Base-by-base conservation (phyloP, 23 red algal species). In the Rhodosorus marinus region DNA sequence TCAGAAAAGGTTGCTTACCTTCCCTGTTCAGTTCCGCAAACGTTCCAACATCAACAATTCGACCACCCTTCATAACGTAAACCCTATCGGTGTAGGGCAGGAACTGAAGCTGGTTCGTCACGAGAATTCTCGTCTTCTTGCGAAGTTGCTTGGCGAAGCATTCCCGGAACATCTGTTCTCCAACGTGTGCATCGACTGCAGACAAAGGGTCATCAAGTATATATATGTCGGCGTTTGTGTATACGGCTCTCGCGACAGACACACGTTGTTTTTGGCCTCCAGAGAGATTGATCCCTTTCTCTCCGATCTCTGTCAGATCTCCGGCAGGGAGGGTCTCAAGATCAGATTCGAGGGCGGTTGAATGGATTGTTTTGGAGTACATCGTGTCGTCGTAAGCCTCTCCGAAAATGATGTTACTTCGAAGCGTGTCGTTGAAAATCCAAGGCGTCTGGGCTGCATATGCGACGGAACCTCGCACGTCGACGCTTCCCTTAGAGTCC, bases 111-210 rank as follows among this genome's bases (percentile, higher is more conserved):
- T 82, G 66, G 35, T 80, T 62, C 9, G 81, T 88, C 2, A 79
- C 81, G 35, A 88, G 47, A 26, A 88, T 59, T 20, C 50, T 49
- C 8, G 72, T 60, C 20, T 62, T 47, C 23, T 38, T 29, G 5
- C 47, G 35, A 21, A 90, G 14, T 38, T 56, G 33, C 0, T 46
- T 47, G 6, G 59, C 70, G 20, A 90, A 72, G 11, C 70, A 77
- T 14, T 77, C 59, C 26, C 79, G 38, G 41, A 81, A 93, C 2
- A 93, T 42, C 32, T 76, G 63, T 20, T 47, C 61, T 5, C 75
- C 84, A 1, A 93, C 84, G 57, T 81, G 74, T 8, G 84, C 70
- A 53, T 93, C 84, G 1, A 93, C 47, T 24, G 84, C 84, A n/a
- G 47, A 57, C 21, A 93, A 60, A 35, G 84, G 84, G 54, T 93